Conservation (phyloP, 805 yeast species). For the Teunomyces barrocoloradensis region DNA sequence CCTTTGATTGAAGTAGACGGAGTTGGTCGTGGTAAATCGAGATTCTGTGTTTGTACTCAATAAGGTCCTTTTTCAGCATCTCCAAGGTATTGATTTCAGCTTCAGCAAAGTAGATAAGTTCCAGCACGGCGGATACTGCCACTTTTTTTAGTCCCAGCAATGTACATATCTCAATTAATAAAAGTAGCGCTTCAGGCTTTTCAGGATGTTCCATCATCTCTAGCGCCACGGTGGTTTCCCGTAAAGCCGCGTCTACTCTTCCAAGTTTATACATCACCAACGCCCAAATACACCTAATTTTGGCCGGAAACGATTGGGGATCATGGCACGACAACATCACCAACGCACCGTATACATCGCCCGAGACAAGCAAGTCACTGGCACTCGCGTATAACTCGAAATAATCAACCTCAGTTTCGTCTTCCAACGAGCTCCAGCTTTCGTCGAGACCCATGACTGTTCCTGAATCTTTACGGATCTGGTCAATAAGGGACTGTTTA, state of each 20-base stretch:
- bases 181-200: slow-evolving; percentile 12
- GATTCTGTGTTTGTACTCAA: not conserved
- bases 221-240: slow-evolving; percentile 24
- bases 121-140: slow-evolving; percentile 13
- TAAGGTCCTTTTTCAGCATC: not conserved
- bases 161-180: slow-evolving; percentile 16
- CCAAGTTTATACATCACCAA: slow-evolving; percentile 23
- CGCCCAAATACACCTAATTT: slow-evolving; percentile 16
- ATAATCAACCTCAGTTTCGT: not conserved
- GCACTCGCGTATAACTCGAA: slow-evolving; percentile 6
- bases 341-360: slow-evolving; percentile 16
- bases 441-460: not conserved
- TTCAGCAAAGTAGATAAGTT: slow-evolving; percentile 8
- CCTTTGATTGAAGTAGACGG: not conserved
- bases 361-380: slow-evolving; percentile 1
- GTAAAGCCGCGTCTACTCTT: slow-evolving; percentile 18
- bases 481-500: not conserved
- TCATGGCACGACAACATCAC: slow-evolving; percentile 10
- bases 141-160: slow-evolving; percentile 11
- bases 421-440: slow-evolving; percentile 1
- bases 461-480: slow-evolving; percentile 1
- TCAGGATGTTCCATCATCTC: slow-evolving; percentile 17
- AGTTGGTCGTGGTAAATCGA: not conserved
- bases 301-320: slow-evolving; percentile 8
- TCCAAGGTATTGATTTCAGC: slow-evolving; percentile 1